A percentile compares a stretch with the other conserved stretches of the same genome.
Evolutionary conservation across 2,329 filamentous ascomycete species (phyloP).

Genomic region (Colletotrichum higginsianum): DNA sequence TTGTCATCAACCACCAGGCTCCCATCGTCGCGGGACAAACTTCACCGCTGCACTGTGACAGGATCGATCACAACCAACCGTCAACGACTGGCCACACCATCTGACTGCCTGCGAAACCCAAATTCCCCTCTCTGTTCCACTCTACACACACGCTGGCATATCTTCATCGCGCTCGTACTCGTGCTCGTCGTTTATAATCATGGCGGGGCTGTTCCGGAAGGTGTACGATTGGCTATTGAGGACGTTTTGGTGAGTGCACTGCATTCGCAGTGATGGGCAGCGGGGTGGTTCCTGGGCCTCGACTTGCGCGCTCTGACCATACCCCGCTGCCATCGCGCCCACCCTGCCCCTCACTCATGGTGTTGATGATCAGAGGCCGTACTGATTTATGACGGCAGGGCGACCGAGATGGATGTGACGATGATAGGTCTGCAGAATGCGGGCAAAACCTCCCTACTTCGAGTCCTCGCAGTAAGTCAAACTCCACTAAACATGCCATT

Average conservation of each 20-base stretch:
- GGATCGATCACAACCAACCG: background rate
- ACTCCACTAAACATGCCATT: constrained; percentile 43
- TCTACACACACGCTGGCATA: constrained; percentile 36
- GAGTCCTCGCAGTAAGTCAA: constrained; percentile 90
- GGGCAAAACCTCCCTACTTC: constrained; percentile 94
- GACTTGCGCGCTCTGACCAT: constrained; percentile 33
- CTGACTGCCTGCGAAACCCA: constrained; percentile 6
- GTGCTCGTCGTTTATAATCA: constrained; percentile 60
- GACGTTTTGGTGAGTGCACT: constrained; percentile 87
- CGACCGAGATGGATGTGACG: constrained; percentile 99
- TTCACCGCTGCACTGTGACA: constrained; percentile 4
- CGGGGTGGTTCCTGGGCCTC: constrained; percentile 26
- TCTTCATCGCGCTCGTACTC: constrained; percentile 30
- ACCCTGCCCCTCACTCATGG: constrained; percentile 22
- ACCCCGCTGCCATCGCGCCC: constrained; percentile 32
- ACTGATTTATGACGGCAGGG: constrained; percentile 71
- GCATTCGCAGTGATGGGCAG: constrained; percentile 22
- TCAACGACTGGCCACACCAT: constrained; percentile 1
- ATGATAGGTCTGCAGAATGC: constrained; percentile 99
- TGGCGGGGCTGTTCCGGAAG: constrained; percentile 93
- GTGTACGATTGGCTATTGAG: constrained; percentile 99
- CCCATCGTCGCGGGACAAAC: constrained; percentile 41
- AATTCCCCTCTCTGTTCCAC: background rate
- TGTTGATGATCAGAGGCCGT: constrained; percentile 23
- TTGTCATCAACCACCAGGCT: constrained; percentile 14